Conservation (phyloP, 257 asterid genomes). For the Perilla frutescens region DNA sequence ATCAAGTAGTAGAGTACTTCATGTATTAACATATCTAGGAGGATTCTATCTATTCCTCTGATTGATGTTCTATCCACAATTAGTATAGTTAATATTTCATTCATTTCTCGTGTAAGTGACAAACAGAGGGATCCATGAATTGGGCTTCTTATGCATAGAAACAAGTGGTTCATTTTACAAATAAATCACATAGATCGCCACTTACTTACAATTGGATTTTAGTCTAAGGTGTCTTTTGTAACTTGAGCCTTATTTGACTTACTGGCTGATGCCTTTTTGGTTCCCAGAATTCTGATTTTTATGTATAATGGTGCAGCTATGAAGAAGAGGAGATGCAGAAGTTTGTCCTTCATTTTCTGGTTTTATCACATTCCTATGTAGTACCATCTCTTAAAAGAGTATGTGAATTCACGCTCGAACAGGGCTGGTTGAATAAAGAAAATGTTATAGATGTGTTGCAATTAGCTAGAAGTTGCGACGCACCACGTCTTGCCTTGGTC, state of each 20-base stretch:
- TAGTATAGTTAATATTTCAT: background rate
- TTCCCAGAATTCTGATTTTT: background rate
- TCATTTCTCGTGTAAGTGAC: background rate
- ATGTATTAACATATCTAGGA: background rate
- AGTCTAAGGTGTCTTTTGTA: background rate
- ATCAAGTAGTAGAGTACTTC: background rate
- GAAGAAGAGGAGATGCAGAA: constrained; percentile 74
- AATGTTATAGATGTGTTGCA: constrained; percentile 81
- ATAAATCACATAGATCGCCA: background rate
- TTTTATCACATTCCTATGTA: constrained; percentile 69
- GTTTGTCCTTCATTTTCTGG: constrained; percentile 78
- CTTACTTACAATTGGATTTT: background rate
- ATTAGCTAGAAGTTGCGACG: constrained; percentile 73
- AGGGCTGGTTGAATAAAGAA: constrained; percentile 64
- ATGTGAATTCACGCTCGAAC: constrained; percentile 61
- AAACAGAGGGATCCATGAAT: background rate
- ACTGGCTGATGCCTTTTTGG: background rate
- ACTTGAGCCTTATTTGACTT: background rate
- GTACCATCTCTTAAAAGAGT: constrained; percentile 70
- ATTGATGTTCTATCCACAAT: background rate
- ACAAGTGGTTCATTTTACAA: background rate
- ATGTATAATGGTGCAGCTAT: constrained; percentile 57
- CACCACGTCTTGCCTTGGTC: constrained; percentile 62
- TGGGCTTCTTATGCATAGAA: background rate
- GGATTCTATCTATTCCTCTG: background rate